Evolutionary conservation across 1,139 yeast genomes (phyloP).

Genomic region (Yamadazyma pseudoaaseri): DNA sequence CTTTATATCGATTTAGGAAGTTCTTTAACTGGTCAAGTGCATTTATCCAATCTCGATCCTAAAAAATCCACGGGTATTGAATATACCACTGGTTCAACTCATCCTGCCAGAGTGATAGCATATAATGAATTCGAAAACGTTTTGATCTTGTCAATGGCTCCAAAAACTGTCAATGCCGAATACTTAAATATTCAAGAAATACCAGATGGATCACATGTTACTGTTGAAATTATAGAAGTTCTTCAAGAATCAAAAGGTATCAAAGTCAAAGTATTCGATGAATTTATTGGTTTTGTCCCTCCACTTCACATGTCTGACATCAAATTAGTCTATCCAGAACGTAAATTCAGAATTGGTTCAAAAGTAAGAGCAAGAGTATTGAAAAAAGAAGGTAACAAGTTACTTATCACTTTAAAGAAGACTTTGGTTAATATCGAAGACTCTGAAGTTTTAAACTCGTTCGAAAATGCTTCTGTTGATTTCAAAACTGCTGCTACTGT

Average conservation of each 20-base stretch:
- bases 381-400: slow-evolving; percentile 36
- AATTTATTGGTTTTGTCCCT: slow-evolving; percentile 75
- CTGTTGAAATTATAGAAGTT: slow-evolving; percentile 59
- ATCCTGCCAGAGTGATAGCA: slow-evolving; percentile 75
- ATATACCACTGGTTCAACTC: slow-evolving; percentile 62
- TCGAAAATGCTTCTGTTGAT: slow-evolving; percentile 57
- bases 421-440: slow-evolving; percentile 71
- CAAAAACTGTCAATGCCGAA: slow-evolving; percentile 58
- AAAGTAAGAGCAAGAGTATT: slow-evolving; percentile 73
- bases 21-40: slow-evolving; percentile 65
- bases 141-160: slow-evolving; percentile 67
- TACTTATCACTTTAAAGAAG: slow-evolving; percentile 76
- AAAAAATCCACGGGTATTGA: slow-evolving; percentile 50
- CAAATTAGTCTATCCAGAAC: slow-evolving; percentile 82
- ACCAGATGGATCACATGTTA: slow-evolving; percentile 68
- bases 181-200: slow-evolving; percentile 70
- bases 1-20: slow-evolving; percentile 59
- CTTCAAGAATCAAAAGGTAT: slow-evolving; percentile 67
- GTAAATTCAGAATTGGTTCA: slow-evolving; percentile 82
- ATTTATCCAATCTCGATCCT: slow-evolving; percentile 64
- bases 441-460: slow-evolving; percentile 50
- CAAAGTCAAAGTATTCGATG: slow-evolving; percentile 59
- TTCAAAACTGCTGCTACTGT: slow-evolving; percentile 73
- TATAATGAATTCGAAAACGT: slow-evolving; percentile 65
- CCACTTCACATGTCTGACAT: slow-evolving; percentile 80